These are phyloP conservation scores for Clavariopsis aquatica DNA, from an alignment of 495 filamentous ascomycete species.

Conservation along the genomic window DNA sequence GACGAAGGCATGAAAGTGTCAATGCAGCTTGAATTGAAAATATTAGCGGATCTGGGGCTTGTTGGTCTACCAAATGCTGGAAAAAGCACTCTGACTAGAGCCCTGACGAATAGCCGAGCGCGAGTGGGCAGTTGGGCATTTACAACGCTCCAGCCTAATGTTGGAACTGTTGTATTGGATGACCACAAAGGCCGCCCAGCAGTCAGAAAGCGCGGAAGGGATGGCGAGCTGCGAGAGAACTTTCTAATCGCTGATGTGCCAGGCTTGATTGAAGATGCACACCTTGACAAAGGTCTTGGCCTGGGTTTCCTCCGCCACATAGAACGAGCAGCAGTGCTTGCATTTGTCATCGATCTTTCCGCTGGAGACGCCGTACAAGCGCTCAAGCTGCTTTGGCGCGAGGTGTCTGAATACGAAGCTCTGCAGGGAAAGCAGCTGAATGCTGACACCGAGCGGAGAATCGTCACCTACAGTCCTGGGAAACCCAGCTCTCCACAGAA, in stretches of 20 bases:
- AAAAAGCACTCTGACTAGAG: slow-evolving; percentile 88
- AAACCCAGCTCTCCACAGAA: neutral
- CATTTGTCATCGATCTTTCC: slow-evolving; percentile 88
- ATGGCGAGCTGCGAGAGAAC: slow-evolving; percentile 59
- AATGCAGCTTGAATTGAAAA: slow-evolving; percentile 87
- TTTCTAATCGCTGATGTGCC: slow-evolving; percentile 97
- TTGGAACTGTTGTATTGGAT: slow-evolving; percentile 92
- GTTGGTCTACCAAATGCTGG: slow-evolving; percentile 96
- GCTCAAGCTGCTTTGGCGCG: slow-evolving; percentile 80
- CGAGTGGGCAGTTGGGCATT: slow-evolving; percentile 96
- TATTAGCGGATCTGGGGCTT: slow-evolving; percentile 90
- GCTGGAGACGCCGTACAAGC: slow-evolving; percentile 74
- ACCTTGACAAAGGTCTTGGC: slow-evolving; percentile 88
- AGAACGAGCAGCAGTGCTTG: slow-evolving; percentile 86
- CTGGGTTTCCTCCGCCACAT: slow-evolving; percentile 92
- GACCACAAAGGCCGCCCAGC: slow-evolving; percentile 70
- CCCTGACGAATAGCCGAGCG: slow-evolving; percentile 79
- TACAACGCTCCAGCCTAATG: slow-evolving; percentile 89
- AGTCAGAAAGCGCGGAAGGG: slow-evolving; percentile 37
- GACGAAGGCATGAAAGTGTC: slow-evolving; percentile 74
- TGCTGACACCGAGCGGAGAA: slow-evolving; percentile 50
- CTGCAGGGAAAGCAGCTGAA: slow-evolving; percentile 62
- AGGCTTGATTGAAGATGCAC: slow-evolving; percentile 84
- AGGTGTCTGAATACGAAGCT: slow-evolving; percentile 82
- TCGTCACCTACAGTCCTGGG: slow-evolving; percentile 30